Percentiles rank a stretch among this genome's conserved stretches.
These are phyloP conservation scores for Aspergillus japonicus DNA, from an alignment of 2,329 filamentous ascomycete genomes.

Conservation along the genomic window DNA sequence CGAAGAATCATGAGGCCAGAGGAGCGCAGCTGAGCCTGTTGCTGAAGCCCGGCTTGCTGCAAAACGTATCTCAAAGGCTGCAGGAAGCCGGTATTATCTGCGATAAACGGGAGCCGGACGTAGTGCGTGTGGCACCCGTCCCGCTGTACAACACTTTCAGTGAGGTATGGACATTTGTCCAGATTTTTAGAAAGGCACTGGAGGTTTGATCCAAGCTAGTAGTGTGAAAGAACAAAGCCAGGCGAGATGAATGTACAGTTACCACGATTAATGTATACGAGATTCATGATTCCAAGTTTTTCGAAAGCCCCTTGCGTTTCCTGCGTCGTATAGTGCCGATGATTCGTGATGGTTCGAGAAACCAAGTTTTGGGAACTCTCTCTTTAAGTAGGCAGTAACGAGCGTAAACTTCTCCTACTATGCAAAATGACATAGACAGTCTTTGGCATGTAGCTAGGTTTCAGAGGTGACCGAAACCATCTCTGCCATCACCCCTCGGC, in stretches of 20 bases:
- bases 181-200: conserved; percentile 34
- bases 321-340: background rate
- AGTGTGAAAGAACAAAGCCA: background rate
- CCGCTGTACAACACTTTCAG: conserved; percentile 78
- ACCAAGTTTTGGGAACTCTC: background rate
- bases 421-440: background rate
- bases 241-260: background rate
- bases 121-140: conserved; percentile 77
- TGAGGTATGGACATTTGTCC: conserved; percentile 63
- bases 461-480: conserved; percentile 34
- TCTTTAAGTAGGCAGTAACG: background rate
- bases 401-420: background rate
- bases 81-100: conserved; percentile 71
- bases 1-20: conserved; percentile 62
- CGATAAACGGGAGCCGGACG: conserved; percentile 79
- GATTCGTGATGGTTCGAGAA: background rate
- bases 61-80: conserved; percentile 63
- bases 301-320: background rate
- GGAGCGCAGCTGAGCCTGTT: conserved; percentile 76
- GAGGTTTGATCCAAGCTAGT: conserved; percentile 4
- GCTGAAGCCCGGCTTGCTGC: conserved; percentile 67
- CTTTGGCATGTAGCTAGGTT: background rate
- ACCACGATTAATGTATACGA: background rate
- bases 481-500: conserved; percentile 39
- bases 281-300: background rate